Conservation (phyloP, 2,329 filamentous ascomycete species). For the Fusarium verrucosum region DNA sequence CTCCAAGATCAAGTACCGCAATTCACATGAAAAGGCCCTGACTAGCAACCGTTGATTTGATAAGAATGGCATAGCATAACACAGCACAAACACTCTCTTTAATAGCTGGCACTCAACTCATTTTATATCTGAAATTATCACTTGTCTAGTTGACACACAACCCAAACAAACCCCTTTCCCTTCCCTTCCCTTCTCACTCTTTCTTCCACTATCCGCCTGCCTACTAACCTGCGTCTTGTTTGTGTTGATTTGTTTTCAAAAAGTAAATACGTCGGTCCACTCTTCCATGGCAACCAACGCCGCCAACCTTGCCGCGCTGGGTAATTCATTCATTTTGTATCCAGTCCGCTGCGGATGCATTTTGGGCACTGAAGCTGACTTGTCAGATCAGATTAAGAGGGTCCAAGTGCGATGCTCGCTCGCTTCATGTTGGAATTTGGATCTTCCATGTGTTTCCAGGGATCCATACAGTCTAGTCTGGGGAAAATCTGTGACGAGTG, state of each 20-base stretch:
- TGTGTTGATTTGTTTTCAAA: conserved; percentile 34
- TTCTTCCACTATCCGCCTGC: conserved; percentile 14
- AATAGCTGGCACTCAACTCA: not conserved
- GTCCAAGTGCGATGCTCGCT: conserved; percentile 15
- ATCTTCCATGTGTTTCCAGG: conserved; percentile 28
- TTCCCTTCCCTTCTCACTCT: conserved; percentile 13
- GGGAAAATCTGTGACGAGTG: conserved; percentile 13
- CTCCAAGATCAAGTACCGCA: conserved; percentile 4
- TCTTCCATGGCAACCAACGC: conserved; percentile 43
- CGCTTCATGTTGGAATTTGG: conserved; percentile 10
- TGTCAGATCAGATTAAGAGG: conserved; percentile 26
- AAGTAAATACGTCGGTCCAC: conserved; percentile 44
- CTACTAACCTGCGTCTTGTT: conserved; percentile 33
- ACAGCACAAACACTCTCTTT: conserved; percentile 9
- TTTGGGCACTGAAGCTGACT: conserved; percentile 29
- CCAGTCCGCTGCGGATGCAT: conserved; percentile 27
- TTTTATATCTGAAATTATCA: conserved; percentile 19
- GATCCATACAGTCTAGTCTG: conserved; percentile 19
- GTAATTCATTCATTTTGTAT: conserved; percentile 38
- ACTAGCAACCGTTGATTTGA: conserved; percentile 10
- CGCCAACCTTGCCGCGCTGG: conserved; percentile 37
- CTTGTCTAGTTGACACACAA: conserved; percentile 23
- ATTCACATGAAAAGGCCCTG: conserved; percentile 26
- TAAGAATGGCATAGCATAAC: not conserved
- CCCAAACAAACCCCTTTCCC: conserved; percentile 4